Conservation (phyloP, 176 grass and related monocot species). For the Pontederia paniculata region DNA sequence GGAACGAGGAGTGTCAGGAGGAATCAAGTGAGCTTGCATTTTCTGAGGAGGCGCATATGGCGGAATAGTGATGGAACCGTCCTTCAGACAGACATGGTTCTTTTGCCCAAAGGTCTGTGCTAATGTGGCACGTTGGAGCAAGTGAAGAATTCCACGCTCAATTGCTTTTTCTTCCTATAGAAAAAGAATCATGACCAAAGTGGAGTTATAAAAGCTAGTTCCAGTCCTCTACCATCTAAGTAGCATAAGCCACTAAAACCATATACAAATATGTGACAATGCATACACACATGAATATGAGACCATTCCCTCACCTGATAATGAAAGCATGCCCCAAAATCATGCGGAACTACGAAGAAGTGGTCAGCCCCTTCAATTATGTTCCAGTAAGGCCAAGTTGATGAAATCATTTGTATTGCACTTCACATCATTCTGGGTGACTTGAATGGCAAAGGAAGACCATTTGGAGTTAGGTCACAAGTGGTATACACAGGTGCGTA, state of each 20-base stretch:
- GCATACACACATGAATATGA: too few species aligned
- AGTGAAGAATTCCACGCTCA: slow-evolving; percentile 68
- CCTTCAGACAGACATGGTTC: slow-evolving; percentile 94
- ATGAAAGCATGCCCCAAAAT: slow-evolving; percentile 92
- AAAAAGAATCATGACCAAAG: slow-evolving; percentile 4
- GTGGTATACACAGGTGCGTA: slow-evolving; percentile 89
- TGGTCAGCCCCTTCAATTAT: slow-evolving; percentile 82
- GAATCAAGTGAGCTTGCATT: slow-evolving; percentile 90
- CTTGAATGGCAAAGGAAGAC: slow-evolving; percentile 80
- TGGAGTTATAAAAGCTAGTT: too few species aligned
- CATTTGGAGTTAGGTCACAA: slow-evolving; percentile 71
- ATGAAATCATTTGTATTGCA: slow-evolving; percentile 66
- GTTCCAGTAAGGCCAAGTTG: slow-evolving; percentile 86
- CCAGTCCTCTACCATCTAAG: too few species aligned
- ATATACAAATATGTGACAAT: too few species aligned
- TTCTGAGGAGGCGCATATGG: slow-evolving; percentile 92
- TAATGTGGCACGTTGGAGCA: slow-evolving; percentile 64
- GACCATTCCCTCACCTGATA: slow-evolving; percentile 42
- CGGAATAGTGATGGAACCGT: slow-evolving; percentile 85
- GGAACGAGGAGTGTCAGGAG: slow-evolving; percentile 73
- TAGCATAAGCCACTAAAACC: too few species aligned
- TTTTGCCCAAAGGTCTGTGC: slow-evolving; percentile 94
- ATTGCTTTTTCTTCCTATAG: slow-evolving; percentile 89
- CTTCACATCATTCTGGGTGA: slow-evolving; percentile 91
- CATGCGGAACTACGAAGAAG: slow-evolving; percentile 89